Evolutionary conservation across 306 rosid species (phyloP), one percentile per base, ranked within the genome.

Genomic region (Biancaea sappan): DNA sequence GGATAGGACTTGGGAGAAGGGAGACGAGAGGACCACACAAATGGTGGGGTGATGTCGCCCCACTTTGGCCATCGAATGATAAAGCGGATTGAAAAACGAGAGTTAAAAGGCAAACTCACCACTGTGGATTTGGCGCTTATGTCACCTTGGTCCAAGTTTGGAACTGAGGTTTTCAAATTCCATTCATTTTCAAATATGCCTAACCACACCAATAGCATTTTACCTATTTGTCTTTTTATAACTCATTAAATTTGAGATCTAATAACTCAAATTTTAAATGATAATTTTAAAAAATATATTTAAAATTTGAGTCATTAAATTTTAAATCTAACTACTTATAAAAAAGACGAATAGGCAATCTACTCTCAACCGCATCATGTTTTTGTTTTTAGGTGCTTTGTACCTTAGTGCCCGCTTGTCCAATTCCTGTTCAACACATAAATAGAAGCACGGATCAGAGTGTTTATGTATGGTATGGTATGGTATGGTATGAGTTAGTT

Each of bases 31-130:
- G 83, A 82, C 91, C 87, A 84, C 85, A 80, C 29, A 76, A 66
- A 68, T 69, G 82, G 76, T 65, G 76, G 76, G 74, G 80, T 77
- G 82, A 80, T 76, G 86, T 84, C 86, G 80, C 69, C 83, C 81
- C 77, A 73, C 81, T 66, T 35, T 53, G 12, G 34, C 74, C 74
- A 13, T 75, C 63, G 9, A 38, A 66, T 76, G 67, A 65, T 75
- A 50, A 72, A 67, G 50, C 5, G 21, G 31, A 32, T 43, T 51
- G 60, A 41, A 34, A 47, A 62, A 22, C 38, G 21, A 41, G 65
- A 3, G 19, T 50, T 44, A 80, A 82, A 86, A 63, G 74, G 66
- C 51, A 73, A 73, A 72, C 72, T 80, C 77, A 77, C 76, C 76
- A 65, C 24, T 47, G 22, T 70, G 46, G 79, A 72, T 73, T 57